phyloP scores from a whole-genome alignment of 352 stramenopile genomes.

The Globisporangium recalcitrans region DNA sequence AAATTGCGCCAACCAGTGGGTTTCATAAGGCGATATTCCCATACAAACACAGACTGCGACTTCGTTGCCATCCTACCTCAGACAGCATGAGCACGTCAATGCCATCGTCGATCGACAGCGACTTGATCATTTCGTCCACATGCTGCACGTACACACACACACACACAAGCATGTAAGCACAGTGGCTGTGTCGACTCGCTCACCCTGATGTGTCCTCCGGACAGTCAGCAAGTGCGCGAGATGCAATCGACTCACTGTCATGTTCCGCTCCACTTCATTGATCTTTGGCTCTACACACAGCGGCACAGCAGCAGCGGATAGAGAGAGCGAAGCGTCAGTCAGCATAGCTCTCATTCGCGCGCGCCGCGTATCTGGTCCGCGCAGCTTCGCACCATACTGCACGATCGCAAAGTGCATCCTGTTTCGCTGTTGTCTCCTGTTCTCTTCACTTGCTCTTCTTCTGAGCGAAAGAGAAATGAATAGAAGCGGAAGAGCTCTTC shows the following conservation, averaged over 20 bases:
- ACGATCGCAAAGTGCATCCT: conserved; percentile 71
- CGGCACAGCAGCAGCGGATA: background rate
- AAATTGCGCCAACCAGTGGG: background rate
- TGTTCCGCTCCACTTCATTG: conserved; percentile 59
- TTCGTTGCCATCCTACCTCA: conserved; percentile 32
- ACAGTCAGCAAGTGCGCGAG: no score
- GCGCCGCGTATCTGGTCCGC: no score
- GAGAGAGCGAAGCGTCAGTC: background rate
- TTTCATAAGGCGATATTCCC: background rate
- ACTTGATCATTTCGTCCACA: conserved; percentile 56
- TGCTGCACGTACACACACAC: conserved; percentile 22
- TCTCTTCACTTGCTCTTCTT: background rate
- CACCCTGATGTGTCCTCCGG: no score
- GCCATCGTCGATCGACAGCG: conserved; percentile 33
- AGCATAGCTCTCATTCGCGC: background rate
- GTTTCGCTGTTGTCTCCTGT: background rate
- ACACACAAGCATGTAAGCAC: background rate
- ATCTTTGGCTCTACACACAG: conserved; percentile 54
- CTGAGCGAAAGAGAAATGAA: background rate
- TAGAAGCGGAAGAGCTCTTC: background rate
- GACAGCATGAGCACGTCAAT: conserved; percentile 77
- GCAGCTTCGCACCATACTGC: conserved; percentile 70
- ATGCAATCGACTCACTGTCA: conserved; percentile 36
- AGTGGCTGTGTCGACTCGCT: background rate
- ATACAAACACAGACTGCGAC: background rate